A percentile compares a stretch with the other conserved stretches of the same genome.
Evolutionary conservation across 2,329 filamentous ascomycete species (phyloP).

Genomic region (Magnaporthales sp.): DNA sequence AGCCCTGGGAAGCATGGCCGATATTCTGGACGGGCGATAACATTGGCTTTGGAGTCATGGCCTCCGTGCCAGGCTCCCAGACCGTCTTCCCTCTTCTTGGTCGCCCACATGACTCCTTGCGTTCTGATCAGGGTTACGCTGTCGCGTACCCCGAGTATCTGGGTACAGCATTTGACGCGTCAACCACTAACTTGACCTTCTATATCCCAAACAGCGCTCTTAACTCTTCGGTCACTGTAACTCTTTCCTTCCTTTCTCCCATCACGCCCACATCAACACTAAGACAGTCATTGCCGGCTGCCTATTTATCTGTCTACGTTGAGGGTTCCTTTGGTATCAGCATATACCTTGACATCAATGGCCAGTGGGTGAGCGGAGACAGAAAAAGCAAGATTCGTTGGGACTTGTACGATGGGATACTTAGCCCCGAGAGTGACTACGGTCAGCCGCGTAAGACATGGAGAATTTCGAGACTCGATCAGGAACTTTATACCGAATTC

Average conservation of each 20-base stretch:
- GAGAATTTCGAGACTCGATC: slow-evolving; percentile 48
- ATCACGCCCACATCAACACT: slow-evolving; percentile 75
- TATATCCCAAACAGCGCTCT: slow-evolving; percentile 20
- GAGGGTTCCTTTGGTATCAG: slow-evolving; percentile 57
- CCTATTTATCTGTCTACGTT: slow-evolving; percentile 65
- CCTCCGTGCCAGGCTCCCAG: slow-evolving; percentile 29
- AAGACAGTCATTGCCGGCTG: slow-evolving; percentile 73
- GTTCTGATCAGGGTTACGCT: slow-evolving; percentile 20
- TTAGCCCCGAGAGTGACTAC: slow-evolving; percentile 21
- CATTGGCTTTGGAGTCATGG: slow-evolving; percentile 43
- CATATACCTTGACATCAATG: slow-evolving; percentile 60
- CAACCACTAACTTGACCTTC: slow-evolving; percentile 30
- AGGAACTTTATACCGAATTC: slow-evolving; percentile 67
- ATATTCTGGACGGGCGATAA: slow-evolving; percentile 39
- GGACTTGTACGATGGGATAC: slow-evolving; percentile 43
- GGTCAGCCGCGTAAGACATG: slow-evolving; percentile 50
- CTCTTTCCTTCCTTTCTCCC: slow-evolving; percentile 57
- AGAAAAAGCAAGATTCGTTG: slow-evolving; percentile 61
- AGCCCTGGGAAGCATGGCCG: slow-evolving; percentile 77
- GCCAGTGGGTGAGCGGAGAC: slow-evolving; percentile 76
- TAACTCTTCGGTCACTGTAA: slow-evolving; percentile 18
- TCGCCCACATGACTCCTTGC: slow-evolving; percentile 39
- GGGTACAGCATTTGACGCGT: slow-evolving; percentile 15
- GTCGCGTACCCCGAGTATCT: slow-evolving; percentile 27
- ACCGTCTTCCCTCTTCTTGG: slow-evolving; percentile 43